Evolutionary conservation across 164 flowering plant genomes (phyloP), one percentile per base, ranked within the genome.

Genomic region (Nymphaea colorata): DNA sequence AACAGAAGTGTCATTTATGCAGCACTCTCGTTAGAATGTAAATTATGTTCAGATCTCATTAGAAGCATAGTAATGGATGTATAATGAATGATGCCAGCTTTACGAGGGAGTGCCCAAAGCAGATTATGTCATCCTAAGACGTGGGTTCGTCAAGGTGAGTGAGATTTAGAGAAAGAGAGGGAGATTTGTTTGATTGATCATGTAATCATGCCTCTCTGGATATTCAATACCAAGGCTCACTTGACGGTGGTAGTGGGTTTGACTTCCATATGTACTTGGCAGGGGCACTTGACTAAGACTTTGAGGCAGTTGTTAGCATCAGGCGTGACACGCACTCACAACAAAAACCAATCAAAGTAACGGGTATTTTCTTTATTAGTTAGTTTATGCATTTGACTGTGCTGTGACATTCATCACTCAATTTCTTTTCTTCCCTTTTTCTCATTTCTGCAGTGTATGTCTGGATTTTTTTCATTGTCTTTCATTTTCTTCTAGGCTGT

Each of bases 11-110:
- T 15, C 14, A 15, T 15, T 8, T 51, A 51, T 51, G 42, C 87
- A 87, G 89, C 92, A 88, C 4, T 82, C 75, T 44, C 73, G 80
- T 73, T 88, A 87, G 75, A 88, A 84, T 59, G 82, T 83, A 59
- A 90, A 79, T 42, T 84, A 84, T 86, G 92, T 91, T 61, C 93
- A 91, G 77, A 82, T 92, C 67, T 87, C 96, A 57, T 79, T 81
- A 65, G 99, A 94, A 73, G 71, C 89, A 61, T 92, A 90, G n/a
- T n/a, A n/a, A n/a, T n/a, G n/a, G n/a, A n/a, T 25, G 36, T 25
- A 25, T 25, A 25, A 25, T 25, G 36, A 25, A 25, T 25, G 36
- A n/a, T n/a, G 88, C 42, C 89, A 85, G 45, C 85, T 85, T 67
- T 76, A 66, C 43, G 70, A 66, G 17, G 85, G 89, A 0, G 84